phyloP scores from a whole-genome alignment of 768 basidiomycete genomes.

The Agaricus subrufescens region DNA sequence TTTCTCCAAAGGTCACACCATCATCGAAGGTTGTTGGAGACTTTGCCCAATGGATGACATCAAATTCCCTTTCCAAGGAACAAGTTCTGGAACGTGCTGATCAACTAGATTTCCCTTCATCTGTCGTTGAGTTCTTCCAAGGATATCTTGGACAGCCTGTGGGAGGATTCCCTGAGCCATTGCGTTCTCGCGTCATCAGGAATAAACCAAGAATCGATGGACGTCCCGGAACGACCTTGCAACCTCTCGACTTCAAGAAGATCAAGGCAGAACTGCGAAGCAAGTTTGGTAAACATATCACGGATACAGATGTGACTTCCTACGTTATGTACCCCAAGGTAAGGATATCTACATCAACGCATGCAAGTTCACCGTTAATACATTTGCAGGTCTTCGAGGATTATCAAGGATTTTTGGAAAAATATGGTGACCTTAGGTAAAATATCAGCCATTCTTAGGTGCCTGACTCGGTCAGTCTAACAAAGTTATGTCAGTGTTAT shows the following conservation, averaged over 20 bases:
- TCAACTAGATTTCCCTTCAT: constrained; percentile 94
- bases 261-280: constrained; percentile 89
- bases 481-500: constrained; percentile 57
- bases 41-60: constrained; percentile 99
- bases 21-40: constrained; percentile 99
- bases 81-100: constrained; percentile 86
- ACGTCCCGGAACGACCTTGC: constrained; percentile 86
- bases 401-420: constrained; percentile 91
- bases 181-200: constrained; percentile 88
- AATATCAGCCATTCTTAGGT: constrained; percentile 16
- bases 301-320: constrained; percentile 87
- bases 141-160: constrained; percentile 97
- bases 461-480: constrained; percentile 6
- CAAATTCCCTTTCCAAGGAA: constrained; percentile 82
- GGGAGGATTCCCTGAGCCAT: constrained; percentile 97
- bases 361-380: background rate
- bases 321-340: constrained; percentile 99
- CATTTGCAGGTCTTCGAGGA: constrained; percentile 85
- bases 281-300: constrained; percentile 94
- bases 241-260: constrained; percentile 91
- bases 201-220: constrained; percentile 91
- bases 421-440: constrained; percentile 91
- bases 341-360: constrained; percentile 10
- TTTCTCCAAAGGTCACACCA: constrained; percentile 70
- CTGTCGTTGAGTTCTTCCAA: constrained; percentile 98